These are phyloP conservation scores for Lichtheimia ornata DNA, from an alignment of 371 early-diverging fungal genomes.

Conservation along the genomic window DNA sequence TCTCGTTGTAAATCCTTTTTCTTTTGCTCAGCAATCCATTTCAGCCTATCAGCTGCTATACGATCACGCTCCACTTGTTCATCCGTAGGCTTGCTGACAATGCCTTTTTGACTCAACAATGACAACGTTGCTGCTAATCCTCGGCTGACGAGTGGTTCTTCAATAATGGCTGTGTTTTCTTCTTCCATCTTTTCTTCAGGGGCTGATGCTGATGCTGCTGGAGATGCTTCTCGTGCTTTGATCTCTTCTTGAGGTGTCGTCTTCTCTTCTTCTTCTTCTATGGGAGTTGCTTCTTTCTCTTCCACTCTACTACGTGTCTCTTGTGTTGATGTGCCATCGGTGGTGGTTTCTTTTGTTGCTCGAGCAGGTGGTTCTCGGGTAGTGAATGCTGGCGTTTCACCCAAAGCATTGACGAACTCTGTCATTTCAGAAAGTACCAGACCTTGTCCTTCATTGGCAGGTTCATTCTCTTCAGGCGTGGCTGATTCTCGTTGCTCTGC, in stretches of 20 bases:
- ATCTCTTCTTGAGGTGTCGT: not conserved
- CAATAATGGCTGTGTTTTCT: slow-evolving; percentile 46
- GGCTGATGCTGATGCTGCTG: slow-evolving; percentile 26
- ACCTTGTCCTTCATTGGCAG: slow-evolving; percentile 41
- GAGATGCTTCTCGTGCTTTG: slow-evolving; percentile 6
- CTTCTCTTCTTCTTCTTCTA: not conserved
- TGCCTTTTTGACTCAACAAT: slow-evolving; percentile 76
- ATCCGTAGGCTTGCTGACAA: slow-evolving; percentile 60
- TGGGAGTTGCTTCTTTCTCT: not conserved
- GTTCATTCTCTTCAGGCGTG: slow-evolving; percentile 31
- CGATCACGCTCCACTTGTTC: slow-evolving; percentile 69
- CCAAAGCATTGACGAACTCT: slow-evolving; percentile 73
- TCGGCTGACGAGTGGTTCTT: slow-evolving; percentile 79
- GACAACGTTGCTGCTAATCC: slow-evolving; percentile 88
- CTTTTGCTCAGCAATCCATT: slow-evolving; percentile 73
- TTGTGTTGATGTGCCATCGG: slow-evolving; percentile 7
- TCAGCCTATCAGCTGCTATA: slow-evolving; percentile 61
- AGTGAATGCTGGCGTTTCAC: slow-evolving; percentile 41
- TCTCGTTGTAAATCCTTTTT: slow-evolving; percentile 55
- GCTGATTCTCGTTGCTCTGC: slow-evolving; percentile 28
- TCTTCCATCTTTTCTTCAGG: slow-evolving; percentile 14
- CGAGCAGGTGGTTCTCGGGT: slow-evolving; percentile 16
- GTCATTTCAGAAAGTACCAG: slow-evolving; percentile 62
- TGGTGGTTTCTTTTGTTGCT: slow-evolving; percentile 13
- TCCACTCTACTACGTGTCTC: not conserved